phyloP scores from a whole-genome alignment of 176 grass and related monocot genomes.

The Zea mays region DNA sequence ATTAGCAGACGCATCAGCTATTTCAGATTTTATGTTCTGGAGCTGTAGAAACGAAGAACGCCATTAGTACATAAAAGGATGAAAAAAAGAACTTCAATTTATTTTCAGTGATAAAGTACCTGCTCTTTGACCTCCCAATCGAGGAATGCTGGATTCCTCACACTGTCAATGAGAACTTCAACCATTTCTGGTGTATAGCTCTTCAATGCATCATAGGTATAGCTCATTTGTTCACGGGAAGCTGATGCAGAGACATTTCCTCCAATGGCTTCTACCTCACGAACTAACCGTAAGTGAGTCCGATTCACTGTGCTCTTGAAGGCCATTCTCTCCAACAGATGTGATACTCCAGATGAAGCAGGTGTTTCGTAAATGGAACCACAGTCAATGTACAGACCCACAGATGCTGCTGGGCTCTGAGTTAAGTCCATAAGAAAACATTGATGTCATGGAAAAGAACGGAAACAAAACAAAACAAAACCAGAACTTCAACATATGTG shows the following conservation, averaged over 20 bases:
- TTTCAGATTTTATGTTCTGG: constrained; percentile 70
- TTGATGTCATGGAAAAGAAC: neutral
- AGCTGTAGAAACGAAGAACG: constrained; percentile 46
- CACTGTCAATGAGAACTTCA: constrained; percentile 71
- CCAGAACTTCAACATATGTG: constrained; percentile 15
- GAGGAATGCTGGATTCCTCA: constrained; percentile 69
- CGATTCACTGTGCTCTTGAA: constrained; percentile 76
- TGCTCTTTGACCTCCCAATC: constrained; percentile 76
- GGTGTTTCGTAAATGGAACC: constrained; percentile 78
- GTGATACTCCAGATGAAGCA: constrained; percentile 58
- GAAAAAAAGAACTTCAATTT: neutral
- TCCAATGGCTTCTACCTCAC: constrained; percentile 79
- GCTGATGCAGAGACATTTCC: constrained; percentile 72
- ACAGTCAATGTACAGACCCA: constrained; percentile 81
- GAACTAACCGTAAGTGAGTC: constrained; percentile 71
- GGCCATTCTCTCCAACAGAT: constrained; percentile 82
- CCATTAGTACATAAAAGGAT: constrained; percentile 22
- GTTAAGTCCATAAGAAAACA: constrained; percentile 31
- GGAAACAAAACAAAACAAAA: neutral
- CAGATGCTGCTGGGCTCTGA: constrained; percentile 61
- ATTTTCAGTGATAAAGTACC: constrained; percentile 37
- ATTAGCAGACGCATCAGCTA: constrained; percentile 64
- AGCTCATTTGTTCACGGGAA: constrained; percentile 84
- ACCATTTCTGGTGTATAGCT: constrained; percentile 65
- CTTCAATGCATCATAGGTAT: constrained; percentile 83